These are phyloP conservation scores for Staphylotrichum longicolle DNA, from an alignment of 495 filamentous ascomycete species.

Conservation along the genomic window DNA sequence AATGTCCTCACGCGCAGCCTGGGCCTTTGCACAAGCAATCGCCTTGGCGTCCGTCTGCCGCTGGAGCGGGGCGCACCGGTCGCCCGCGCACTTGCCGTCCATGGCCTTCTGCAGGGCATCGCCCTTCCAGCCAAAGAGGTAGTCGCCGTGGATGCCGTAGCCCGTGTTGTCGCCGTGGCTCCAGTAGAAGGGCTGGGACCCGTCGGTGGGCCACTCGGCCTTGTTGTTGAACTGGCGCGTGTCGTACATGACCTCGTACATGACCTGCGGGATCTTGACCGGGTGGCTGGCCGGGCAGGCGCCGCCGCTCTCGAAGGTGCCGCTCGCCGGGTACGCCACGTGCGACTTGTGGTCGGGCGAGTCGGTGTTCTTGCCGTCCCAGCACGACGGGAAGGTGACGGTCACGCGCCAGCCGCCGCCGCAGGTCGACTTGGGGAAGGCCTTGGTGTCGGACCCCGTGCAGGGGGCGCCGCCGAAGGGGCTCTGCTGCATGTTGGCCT, in stretches of 20 bases:
- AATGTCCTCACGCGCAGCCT: constrained; percentile 15
- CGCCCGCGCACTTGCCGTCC: constrained; percentile 47
- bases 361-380: constrained; percentile 57
- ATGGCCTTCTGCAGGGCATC: constrained; percentile 45
- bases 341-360: constrained; percentile 54
- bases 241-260: constrained; percentile 52
- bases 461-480: constrained; percentile 38
- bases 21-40: constrained; percentile 22
- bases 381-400: constrained; percentile 53
- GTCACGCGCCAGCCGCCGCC: constrained; percentile 47
- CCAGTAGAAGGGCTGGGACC: constrained; percentile 26
- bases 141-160: constrained; percentile 31
- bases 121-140: constrained; percentile 40
- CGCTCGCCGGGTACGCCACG: constrained; percentile 40
- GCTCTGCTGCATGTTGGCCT: constrained; percentile 35
- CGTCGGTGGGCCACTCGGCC: constrained; percentile 44
- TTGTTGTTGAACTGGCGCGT: constrained; percentile 47
- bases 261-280: constrained; percentile 46
- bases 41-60: constrained; percentile 34
- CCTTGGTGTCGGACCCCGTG: constrained; percentile 29
- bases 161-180: constrained; percentile 27
- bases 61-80: constrained; percentile 36
- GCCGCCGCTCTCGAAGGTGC: constrained; percentile 42
- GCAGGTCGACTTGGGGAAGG: constrained; percentile 47
- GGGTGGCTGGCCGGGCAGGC: constrained; percentile 49